Evolutionary conservation across 2,329 filamentous ascomycete species (phyloP).

Genomic region (Xylariaceae sp.): DNA sequence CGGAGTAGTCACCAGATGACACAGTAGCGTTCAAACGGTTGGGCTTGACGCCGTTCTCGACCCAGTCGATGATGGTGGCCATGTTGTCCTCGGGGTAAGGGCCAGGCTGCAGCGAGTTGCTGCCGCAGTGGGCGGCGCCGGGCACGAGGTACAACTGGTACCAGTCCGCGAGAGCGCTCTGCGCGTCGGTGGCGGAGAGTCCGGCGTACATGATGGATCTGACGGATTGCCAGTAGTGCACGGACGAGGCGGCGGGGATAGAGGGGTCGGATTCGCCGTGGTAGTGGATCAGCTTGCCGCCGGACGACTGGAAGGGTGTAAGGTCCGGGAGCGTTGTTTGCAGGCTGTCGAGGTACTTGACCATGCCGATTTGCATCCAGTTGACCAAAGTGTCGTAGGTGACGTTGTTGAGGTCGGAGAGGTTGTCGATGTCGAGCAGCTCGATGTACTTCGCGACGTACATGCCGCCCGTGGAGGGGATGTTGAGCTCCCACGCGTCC

Average conservation of each 20-base stretch:
- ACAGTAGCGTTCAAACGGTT: slow-evolving; percentile 38
- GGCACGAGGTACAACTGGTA: slow-evolving; percentile 55
- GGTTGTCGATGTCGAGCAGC: slow-evolving; percentile 38
- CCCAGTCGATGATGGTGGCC: slow-evolving; percentile 66
- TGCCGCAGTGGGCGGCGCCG: slow-evolving; percentile 50
- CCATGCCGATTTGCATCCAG: slow-evolving; percentile 51
- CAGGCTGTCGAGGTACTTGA: slow-evolving; percentile 45
- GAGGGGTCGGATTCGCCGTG: slow-evolving; percentile 56
- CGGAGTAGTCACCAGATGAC: slow-evolving; percentile 27
- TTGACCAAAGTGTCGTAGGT: slow-evolving; percentile 56
- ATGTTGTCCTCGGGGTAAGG: slow-evolving; percentile 59
- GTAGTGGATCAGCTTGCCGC: slow-evolving; percentile 57
- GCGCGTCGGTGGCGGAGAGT: slow-evolving; percentile 36
- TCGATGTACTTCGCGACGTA: slow-evolving; percentile 43
- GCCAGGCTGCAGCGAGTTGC: slow-evolving; percentile 44
- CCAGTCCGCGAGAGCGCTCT: slow-evolving; percentile 46
- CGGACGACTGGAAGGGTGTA: slow-evolving; percentile 44
- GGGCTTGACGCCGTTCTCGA: slow-evolving; percentile 54
- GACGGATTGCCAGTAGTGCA: slow-evolving; percentile 56
- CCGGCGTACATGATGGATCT: slow-evolving; percentile 47
- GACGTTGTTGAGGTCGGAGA: slow-evolving; percentile 43
- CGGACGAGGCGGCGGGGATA: slow-evolving; percentile 51
- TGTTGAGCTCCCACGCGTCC: slow-evolving; percentile 32
- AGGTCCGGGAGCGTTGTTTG: slow-evolving; percentile 55
- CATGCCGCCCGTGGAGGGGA: slow-evolving; percentile 33